These are phyloP conservation scores for Ophiostoma ulmi DNA, from an alignment of 2,329 filamentous ascomycete genomes.

Conservation along the genomic window DNA sequence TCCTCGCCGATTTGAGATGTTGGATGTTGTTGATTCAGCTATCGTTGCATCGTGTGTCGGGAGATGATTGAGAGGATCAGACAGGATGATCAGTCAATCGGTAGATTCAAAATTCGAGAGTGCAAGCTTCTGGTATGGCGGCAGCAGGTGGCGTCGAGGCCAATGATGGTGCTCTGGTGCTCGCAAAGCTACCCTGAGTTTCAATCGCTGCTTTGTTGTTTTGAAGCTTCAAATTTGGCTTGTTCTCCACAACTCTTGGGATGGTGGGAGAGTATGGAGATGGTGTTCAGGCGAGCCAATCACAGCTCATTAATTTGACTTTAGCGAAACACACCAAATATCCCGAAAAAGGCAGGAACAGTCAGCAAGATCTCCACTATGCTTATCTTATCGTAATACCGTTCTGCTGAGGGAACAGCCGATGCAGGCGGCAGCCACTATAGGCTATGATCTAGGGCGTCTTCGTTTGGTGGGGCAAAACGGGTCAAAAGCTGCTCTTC, in stretches of 20 bases:
- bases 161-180: not conserved
- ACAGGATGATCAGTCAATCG: too few species aligned
- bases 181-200: not conserved
- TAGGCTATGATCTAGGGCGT: conserved; percentile 8
- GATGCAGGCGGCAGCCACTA: conserved; percentile 19
- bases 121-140: not conserved
- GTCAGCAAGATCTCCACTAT: not conserved
- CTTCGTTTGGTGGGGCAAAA: not conserved
- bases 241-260: not conserved
- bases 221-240: conserved; percentile 10
- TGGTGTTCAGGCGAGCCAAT: not conserved
- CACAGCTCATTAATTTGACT: not conserved
- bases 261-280: not conserved
- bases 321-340: not conserved
- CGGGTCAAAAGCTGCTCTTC: not conserved
- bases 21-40: not conserved
- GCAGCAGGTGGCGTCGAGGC: not conserved
- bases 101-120: not conserved
- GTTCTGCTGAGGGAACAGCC: conserved; percentile 14
- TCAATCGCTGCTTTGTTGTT: not conserved
- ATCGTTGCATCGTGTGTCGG: conserved; percentile 1
- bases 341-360: conserved; percentile 4
- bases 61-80: too few species aligned
- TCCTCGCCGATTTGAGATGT: not conserved
- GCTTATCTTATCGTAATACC: conserved; percentile 11